phyloP scores from a whole-genome alignment of 2,329 filamentous ascomycete genomes.

The Colletotrichum costaricense region DNA sequence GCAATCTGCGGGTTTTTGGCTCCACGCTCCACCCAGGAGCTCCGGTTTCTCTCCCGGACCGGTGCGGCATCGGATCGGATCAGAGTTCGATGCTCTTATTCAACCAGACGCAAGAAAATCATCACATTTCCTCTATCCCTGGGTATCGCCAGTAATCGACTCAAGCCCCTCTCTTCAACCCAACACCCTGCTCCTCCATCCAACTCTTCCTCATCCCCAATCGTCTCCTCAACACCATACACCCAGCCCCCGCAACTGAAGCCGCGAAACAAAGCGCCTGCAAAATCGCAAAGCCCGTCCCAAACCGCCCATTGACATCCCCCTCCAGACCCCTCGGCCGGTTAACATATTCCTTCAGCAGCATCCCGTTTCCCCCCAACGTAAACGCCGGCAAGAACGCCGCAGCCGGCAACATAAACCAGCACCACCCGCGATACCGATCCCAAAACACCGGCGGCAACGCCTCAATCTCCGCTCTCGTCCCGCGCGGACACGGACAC shows the following conservation, averaged over 20 bases:
- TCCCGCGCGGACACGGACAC: conserved; percentile 33
- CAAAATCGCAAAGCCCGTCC: neutral
- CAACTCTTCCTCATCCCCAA: conserved; percentile 4
- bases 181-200: conserved; percentile 29
- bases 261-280: neutral
- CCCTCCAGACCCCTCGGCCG: neutral
- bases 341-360: conserved; percentile 11
- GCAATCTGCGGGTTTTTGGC: neutral
- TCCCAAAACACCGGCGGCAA: conserved; percentile 32
- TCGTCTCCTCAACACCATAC: conserved; percentile 3
- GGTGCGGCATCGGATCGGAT: neutral
- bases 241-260: conserved; percentile 1
- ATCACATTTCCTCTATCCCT: too few relatives aligned
- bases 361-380: neutral
- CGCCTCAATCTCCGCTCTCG: conserved; percentile 32
- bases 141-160: neutral
- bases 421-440: conserved; percentile 30
- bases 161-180: neutral
- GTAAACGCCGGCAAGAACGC: neutral
- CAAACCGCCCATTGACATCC: conserved; percentile 10
- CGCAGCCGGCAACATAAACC: conserved; percentile 2
- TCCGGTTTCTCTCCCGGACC: neutral
- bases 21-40: neutral
- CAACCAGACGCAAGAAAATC: fast-evolving
- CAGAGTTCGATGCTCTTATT: conserved; percentile 3